A percentile compares a stretch with the other conserved stretches of the same genome.
phyloP scores from a whole-genome alignment of 805 yeast species.

The Myxozyma sirexii region DNA sequence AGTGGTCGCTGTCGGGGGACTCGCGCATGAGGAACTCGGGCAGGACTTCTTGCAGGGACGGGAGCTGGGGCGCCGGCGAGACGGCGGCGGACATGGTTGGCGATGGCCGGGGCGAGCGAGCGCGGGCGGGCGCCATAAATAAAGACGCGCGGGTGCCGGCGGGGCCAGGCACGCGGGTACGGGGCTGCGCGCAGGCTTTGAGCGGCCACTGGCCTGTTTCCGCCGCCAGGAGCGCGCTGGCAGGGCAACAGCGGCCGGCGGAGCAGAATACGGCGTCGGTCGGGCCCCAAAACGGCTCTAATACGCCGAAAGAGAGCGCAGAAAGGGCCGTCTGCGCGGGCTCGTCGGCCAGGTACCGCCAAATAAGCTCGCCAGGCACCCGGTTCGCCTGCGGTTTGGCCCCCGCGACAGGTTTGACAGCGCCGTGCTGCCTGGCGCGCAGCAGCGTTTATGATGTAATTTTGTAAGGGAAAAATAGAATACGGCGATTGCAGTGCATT shows the following conservation, averaged over 20 bases:
- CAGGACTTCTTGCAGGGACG: slow-evolving; percentile 29
- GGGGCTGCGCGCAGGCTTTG: too few relatives aligned
- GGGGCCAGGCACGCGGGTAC: slow-evolving; percentile 1
- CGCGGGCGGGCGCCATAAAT: background rate
- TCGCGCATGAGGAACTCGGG: slow-evolving; percentile 27
- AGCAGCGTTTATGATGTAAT: background rate
- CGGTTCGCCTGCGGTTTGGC: background rate
- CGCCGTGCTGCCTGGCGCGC: slow-evolving; percentile 5
- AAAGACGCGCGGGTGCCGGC: background rate
- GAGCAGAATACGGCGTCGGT: too few relatives aligned
- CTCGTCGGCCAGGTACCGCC: background rate
- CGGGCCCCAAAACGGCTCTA: too few relatives aligned
- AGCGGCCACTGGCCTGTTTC: too few relatives aligned
- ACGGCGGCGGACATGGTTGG: background rate
- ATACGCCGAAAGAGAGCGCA: too few relatives aligned
- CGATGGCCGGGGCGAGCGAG: background rate
- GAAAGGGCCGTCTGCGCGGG: too few relatives aligned
- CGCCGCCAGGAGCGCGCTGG: too few relatives aligned
- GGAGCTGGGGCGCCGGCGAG: slow-evolving; percentile 26
- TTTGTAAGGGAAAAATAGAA: background rate
- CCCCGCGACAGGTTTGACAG: slow-evolving; percentile 11
- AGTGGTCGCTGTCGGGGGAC: background rate
- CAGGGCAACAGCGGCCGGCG: too few relatives aligned
- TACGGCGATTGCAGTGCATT: background rate
- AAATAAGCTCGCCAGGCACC: slow-evolving; percentile 5